Conservation (phyloP, 768 basidiomycete genomes). For the Boletales sp. region DNA sequence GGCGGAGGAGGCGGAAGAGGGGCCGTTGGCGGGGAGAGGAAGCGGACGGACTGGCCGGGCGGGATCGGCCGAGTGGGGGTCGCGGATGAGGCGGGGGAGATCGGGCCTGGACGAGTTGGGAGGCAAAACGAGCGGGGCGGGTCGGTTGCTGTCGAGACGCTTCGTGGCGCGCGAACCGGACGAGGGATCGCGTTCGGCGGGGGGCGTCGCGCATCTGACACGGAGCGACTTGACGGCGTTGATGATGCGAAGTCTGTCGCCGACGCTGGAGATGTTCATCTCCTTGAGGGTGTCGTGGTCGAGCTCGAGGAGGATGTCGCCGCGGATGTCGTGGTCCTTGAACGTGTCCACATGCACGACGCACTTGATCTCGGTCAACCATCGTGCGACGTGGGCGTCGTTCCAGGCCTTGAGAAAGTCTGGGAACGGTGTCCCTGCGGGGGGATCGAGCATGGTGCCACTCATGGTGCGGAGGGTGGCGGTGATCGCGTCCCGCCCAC, state of each 20-base stretch:
- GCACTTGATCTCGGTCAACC: conserved; percentile 79
- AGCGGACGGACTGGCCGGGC: conserved; percentile 10
- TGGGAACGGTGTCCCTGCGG: conserved; percentile 51
- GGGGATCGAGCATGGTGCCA: conserved; percentile 45
- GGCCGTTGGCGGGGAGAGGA: conserved; percentile 8
- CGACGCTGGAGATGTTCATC: conserved; percentile 85
- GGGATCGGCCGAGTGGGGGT: conserved; percentile 54
- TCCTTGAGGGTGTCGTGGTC: conserved; percentile 87
- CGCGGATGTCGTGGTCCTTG: conserved; percentile 84
- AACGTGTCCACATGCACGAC: conserved; percentile 65
- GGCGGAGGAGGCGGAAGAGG: conserved; percentile 28
- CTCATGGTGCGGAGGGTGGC: too few relatives aligned
- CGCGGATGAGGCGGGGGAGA: conserved; percentile 71
- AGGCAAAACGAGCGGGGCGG: conserved; percentile 77
- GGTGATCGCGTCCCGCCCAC: too few relatives aligned
- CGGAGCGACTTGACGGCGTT: conserved; percentile 81
- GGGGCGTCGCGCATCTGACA: conserved; percentile 42
- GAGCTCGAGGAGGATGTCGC: conserved; percentile 87
- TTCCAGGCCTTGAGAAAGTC: conserved; percentile 72
- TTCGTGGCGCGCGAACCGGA: conserved; percentile 32
- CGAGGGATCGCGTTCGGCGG: background rate
- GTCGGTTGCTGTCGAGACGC: conserved; percentile 60
- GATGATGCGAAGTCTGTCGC: conserved; percentile 85
- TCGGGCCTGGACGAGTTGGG: conserved; percentile 50
- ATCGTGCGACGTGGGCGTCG: conserved; percentile 67